phyloP scores from a whole-genome alignment of 768 basidiomycete genomes.

The Lactarius sp. region DNA sequence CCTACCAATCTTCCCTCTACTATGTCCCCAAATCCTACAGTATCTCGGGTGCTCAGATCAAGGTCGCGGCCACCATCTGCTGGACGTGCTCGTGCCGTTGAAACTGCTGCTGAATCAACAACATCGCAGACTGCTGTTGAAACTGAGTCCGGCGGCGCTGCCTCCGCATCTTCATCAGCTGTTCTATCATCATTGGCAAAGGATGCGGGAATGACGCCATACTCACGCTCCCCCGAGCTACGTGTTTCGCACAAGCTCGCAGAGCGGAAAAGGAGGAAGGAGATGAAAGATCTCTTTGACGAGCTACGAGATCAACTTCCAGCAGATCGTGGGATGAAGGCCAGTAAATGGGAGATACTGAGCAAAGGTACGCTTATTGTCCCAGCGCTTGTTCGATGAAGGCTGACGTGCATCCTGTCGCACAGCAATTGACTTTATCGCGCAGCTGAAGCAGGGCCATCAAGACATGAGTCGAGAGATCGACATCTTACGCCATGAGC shows the following conservation, averaged over 20 bases:
- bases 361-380: conserved; percentile 69
- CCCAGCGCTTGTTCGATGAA: neutral
- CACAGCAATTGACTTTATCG: conserved; percentile 84
- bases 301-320: conserved; percentile 92
- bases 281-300: conserved; percentile 99
- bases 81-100: conserved; percentile 36
- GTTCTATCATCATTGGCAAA: conserved; percentile 39
- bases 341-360: conserved; percentile 98
- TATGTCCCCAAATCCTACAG: conserved; percentile 41
- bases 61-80: conserved; percentile 34
- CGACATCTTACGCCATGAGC: conserved; percentile 71
- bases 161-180: conserved; percentile 20
- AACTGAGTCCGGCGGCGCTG: conserved; percentile 23
- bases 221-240: conserved; percentile 92
- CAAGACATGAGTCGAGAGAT: conserved; percentile 76
- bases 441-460: conserved; percentile 68
- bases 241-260: conserved; percentile 96
- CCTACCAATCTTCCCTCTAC: conserved; percentile 43
- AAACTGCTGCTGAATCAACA: conserved; percentile 36
- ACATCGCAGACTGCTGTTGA: conserved; percentile 25
- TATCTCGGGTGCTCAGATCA: conserved; percentile 52
- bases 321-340: conserved; percentile 89
- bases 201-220: conserved; percentile 58
- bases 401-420: neutral
- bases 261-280: conserved; percentile 93